Percentiles rank a stretch among this genome's conserved stretches.
Conservation (phyloP, 176 grass and related monocot species). For the Coix lacrymajobi region DNA sequence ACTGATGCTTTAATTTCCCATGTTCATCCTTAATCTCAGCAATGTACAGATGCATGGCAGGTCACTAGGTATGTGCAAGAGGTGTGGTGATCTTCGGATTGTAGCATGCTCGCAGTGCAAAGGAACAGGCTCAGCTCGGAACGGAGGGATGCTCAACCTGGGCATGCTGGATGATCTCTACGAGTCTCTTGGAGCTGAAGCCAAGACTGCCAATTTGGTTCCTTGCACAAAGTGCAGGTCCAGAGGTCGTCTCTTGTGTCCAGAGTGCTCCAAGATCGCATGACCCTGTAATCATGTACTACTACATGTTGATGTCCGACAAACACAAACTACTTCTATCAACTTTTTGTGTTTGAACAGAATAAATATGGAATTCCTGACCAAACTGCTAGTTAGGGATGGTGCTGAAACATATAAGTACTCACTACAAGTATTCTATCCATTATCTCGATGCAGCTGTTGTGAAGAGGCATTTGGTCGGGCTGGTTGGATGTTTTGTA, state of each 20-base stretch:
- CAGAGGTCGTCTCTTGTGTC: slow-evolving; percentile 60
- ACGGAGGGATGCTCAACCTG: slow-evolving; percentile 46
- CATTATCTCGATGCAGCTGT: too few species aligned
- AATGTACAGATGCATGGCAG: slow-evolving; percentile 27
- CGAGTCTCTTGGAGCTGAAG: slow-evolving; percentile 56
- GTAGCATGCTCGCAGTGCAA: slow-evolving; percentile 77
- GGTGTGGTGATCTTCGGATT: slow-evolving; percentile 67
- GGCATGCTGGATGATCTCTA: slow-evolving; percentile 67
- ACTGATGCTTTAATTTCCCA: not conserved
- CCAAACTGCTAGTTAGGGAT: not conserved
- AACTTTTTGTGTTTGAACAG: not conserved
- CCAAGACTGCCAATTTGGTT: slow-evolving; percentile 31
- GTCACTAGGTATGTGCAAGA: slow-evolving; percentile 80
- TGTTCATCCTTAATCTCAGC: slow-evolving; percentile 9
- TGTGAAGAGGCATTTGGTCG: too few species aligned
- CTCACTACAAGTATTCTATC: too few species aligned
- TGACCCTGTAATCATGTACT: not conserved
- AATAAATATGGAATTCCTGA: not conserved
- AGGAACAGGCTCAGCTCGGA: slow-evolving; percentile 48
- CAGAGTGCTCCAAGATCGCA: slow-evolving; percentile 49
- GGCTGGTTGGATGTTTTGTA: too few species aligned
- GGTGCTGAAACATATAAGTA: not conserved
- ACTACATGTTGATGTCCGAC: not conserved
- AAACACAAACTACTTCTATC: not conserved
- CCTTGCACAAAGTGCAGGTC: slow-evolving; percentile 68